Conservation (phyloP, 441 rosid species). For the Arabidopsis lyrata region DNA sequence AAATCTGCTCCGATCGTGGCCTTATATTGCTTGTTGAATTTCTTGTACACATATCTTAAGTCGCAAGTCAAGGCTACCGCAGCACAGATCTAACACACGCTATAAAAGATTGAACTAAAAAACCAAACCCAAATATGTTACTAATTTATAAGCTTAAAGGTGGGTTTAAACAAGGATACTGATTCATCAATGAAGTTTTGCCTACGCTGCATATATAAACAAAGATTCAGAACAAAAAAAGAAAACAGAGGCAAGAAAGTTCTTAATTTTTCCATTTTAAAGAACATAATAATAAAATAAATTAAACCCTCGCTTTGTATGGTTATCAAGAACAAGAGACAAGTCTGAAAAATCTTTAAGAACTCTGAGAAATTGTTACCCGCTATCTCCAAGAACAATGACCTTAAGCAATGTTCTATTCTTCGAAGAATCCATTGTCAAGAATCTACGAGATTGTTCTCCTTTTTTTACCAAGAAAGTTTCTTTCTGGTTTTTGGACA, state of each 20-base stretch:
- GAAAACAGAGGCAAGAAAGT: neutral
- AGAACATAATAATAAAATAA: neutral
- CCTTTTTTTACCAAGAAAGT: conserved; percentile 12
- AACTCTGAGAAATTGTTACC: conserved; percentile 43
- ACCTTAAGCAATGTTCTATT: conserved; percentile 77
- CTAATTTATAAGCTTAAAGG: neutral
- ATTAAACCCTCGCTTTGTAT: neutral
- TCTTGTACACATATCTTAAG: conserved; percentile 67
- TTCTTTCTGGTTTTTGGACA: conserved; percentile 31
- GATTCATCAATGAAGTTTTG: conserved; percentile 77
- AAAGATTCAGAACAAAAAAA: conserved; percentile 18
- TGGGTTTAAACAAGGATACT: conserved; percentile 55
- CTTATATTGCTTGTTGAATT: conserved; percentile 67
- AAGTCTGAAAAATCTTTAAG: neutral
- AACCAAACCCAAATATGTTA: neutral
- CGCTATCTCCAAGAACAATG: conserved; percentile 71
- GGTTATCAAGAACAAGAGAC: neutral
- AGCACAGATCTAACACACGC: conserved; percentile 9
- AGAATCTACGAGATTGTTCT: conserved; percentile 16
- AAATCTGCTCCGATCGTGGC: conserved; percentile 85
- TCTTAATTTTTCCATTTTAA: neutral
- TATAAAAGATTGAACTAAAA: conserved; percentile 5
- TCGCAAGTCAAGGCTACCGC: conserved; percentile 33
- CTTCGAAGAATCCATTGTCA: conserved; percentile 48
- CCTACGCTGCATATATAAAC: conserved; percentile 61